Conservation (phyloP, 164 flowering plant species). For the Umbilicus rupestris region DNA sequence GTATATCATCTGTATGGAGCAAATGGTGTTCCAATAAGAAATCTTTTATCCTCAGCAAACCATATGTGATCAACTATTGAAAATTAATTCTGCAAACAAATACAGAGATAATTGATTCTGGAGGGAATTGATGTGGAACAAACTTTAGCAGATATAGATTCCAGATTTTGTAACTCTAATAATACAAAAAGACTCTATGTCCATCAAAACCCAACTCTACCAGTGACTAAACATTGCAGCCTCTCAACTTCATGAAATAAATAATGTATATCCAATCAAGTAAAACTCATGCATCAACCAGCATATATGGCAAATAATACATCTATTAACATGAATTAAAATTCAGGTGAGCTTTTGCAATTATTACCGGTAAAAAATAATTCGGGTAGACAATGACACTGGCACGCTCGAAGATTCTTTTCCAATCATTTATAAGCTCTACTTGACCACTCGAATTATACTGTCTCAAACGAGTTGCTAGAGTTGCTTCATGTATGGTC, state of each 20-base stretch:
- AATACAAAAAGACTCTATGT: background rate
- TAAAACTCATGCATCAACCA: background rate
- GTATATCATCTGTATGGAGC: constrained; percentile 56
- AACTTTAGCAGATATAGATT: background rate
- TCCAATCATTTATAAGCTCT: constrained; percentile 72
- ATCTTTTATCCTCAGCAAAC: background rate
- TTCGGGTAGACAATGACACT: constrained; percentile 83
- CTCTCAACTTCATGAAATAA: background rate
- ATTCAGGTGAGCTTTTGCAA: background rate
- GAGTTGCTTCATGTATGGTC: constrained; percentile 64
- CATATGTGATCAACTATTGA: background rate
- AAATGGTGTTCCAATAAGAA: constrained; percentile 1
- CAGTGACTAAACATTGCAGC: background rate
- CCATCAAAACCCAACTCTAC: background rate
- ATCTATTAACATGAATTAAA: background rate
- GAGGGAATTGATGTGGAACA: background rate
- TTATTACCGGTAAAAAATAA: constrained; percentile 68
- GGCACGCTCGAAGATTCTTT: constrained; percentile 65
- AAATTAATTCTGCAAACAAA: background rate
- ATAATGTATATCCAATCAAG: background rate
- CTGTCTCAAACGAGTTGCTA: constrained; percentile 46
- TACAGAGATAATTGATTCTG: background rate
- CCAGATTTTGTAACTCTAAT: background rate
- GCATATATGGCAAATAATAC: background rate
- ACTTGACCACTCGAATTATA: constrained; percentile 47